Evolutionary conservation across 148 eudicot species (phyloP), one percentile per base, ranked within the genome.

Genomic region (Talinum fruticosum): DNA sequence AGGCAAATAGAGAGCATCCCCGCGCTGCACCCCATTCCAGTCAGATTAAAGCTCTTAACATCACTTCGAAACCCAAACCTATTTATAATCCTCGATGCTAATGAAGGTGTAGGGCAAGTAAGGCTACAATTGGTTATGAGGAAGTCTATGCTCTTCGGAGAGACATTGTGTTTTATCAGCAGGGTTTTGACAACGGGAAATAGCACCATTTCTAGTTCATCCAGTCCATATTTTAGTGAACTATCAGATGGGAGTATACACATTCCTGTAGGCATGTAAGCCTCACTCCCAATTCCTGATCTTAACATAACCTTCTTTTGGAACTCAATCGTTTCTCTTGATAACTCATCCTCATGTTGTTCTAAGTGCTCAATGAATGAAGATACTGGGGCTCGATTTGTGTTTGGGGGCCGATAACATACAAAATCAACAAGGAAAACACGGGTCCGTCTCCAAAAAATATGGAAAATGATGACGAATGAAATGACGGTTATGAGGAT

Each of bases 21-120:
- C 0, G 89, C 87, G 38, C 89, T 87, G 38, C 87, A 87, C 4
- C 89, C 89, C 89, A 87, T 85, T 23, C 89, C 84, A 1, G 89
- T 85, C 24, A 87, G 75, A 74, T 74, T 84, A 69, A 80, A 85
- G 78, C 86, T 87, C 76, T 36, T 70, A 0, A 83, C 83, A 76
- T 83, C 83, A 68, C 86, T 87, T 66, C 89, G 75, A 54, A 87
- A 78, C 21, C 87, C 86, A 18, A 84, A 87, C 76, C 69, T 75
- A 16, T 87, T 87, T 5, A 85, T 81, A 33, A 87, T 65, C 80
- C 77, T 74, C 23, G 85, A 71, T 10, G 90, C 74, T 64, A 85
- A 69, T 5, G 88, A 83, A 30, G 88, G 90, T 18, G 83, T 87
- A 10, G 88, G 85, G 64, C 86, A 85, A 19, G 77, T 79, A 8